Percentiles rank a stretch among this genome's conserved stretches.
phyloP scores from a whole-genome alignment of 2,329 filamentous ascomycete species.

The Dryadomyces quercivorus region DNA sequence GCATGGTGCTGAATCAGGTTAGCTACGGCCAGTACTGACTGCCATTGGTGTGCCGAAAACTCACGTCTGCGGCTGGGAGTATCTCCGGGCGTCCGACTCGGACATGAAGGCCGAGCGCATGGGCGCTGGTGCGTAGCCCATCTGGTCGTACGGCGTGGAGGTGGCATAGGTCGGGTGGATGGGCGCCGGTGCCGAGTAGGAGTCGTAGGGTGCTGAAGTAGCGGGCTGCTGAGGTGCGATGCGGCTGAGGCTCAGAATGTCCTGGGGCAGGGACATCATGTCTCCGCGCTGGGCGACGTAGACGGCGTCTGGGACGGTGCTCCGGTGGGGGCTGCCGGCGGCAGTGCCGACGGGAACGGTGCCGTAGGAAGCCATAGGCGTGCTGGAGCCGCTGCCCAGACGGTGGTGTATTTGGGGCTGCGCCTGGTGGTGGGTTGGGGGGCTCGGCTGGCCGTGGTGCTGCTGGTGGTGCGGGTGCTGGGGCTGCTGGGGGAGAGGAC shows the following conservation, averaged over 20 bases:
- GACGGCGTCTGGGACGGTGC: constrained; percentile 35
- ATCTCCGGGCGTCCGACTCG: constrained; percentile 19
- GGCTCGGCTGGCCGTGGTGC: background rate
- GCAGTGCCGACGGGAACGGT: constrained; percentile 22
- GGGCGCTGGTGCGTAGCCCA: constrained; percentile 61
- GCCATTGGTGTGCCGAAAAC: background rate
- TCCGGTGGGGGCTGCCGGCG: constrained; percentile 56
- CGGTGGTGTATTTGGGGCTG: constrained; percentile 22
- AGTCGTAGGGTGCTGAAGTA: constrained; percentile 56
- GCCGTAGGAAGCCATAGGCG: constrained; percentile 58
- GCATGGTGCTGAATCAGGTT: constrained; percentile 31
- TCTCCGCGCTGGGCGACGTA: constrained; percentile 46
- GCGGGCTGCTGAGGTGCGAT: constrained; percentile 35
- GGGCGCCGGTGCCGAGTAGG: constrained; percentile 56
- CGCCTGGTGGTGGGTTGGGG: background rate
- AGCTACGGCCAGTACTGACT: background rate
- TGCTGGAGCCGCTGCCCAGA: constrained; percentile 21
- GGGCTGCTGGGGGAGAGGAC: background rate
- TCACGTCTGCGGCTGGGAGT: constrained; percentile 16
- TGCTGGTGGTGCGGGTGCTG: background rate
- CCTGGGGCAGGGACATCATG: constrained; percentile 62
- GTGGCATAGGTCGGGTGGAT: constrained; percentile 52
- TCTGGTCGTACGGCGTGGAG: constrained; percentile 59
- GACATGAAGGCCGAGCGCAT: constrained; percentile 42
- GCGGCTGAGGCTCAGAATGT: constrained; percentile 59